Evolutionary conservation across 805 yeast genomes (phyloP), one percentile per base, ranked within the genome.

Genomic region (Candida insectalens): DNA sequence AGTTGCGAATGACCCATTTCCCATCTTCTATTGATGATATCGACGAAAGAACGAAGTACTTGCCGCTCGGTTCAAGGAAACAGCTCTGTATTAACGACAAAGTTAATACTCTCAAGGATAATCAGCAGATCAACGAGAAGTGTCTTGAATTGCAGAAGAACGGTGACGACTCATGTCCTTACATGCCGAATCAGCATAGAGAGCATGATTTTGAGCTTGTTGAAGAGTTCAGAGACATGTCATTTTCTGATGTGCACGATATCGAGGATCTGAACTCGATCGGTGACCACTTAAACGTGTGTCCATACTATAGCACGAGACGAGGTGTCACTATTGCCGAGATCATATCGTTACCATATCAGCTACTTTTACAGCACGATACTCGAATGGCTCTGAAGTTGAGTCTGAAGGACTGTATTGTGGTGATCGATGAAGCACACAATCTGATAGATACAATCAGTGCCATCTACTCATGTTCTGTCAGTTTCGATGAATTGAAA

Each of bases 351-450:
- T 60, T 89, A 28, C 96, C 97, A 0, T 88, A 88, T 46, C 96
- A 87, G 45, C 62, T 83, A 41, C 53, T 88, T 10, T 58, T 84
- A 1, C 82, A 78, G 39, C 65, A 65, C 9, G 61, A 65, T 6
- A 60, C 92, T 0, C 62, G 96, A 44, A 65, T 65, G 4, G 61
- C 74, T 0, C 49, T 87, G 28, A 71, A 72, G 1, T 49, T 88
- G 5, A 65, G 76, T 27, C 47, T 88, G 7, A 66, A 68, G 34
- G 69, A 74, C 36, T 66, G 88, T 1, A 68, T 88, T 2, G 74
- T 89, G 1, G 70, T 89, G 4, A 77, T 88, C 19, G 97, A 88
- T 53, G 97, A 88, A 51, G 96, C 96, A 0, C 97, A 88, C 50
- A 88, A 88, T 50, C 58, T 88, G 28, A 50, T 85, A 19, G 96